Evolutionary conservation across 2,329 filamentous ascomycete species (phyloP).

Genomic region (Monilinia fructicola): DNA sequence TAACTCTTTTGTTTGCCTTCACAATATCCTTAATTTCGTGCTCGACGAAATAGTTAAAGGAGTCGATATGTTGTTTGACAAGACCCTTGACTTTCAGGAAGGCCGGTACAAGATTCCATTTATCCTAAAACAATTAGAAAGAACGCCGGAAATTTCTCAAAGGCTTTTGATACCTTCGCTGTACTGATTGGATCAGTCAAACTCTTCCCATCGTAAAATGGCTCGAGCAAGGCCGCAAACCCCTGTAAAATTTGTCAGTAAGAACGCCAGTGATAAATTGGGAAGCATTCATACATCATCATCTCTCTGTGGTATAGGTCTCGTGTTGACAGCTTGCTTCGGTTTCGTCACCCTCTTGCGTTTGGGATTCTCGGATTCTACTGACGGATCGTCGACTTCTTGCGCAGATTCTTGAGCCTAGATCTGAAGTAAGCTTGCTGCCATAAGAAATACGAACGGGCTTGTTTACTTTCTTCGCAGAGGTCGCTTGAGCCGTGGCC

Average conservation of each 20-base stretch:
- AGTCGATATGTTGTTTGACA: conserved; percentile 86
- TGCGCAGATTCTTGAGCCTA: conserved; percentile 15
- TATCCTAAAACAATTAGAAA: conserved; percentile 63
- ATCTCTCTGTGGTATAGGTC: conserved; percentile 26
- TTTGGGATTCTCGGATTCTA: conserved; percentile 34
- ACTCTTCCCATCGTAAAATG: conserved; percentile 68
- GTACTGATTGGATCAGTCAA: conserved; percentile 69
- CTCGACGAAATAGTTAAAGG: conserved; percentile 97
- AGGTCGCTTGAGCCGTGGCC: conserved; percentile 3
- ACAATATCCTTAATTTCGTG: conserved; percentile 97
- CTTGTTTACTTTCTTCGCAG: conserved; percentile 8
- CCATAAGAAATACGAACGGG: neutral
- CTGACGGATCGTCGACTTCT: conserved; percentile 7
- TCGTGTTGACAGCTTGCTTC: conserved; percentile 27
- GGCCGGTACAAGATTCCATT: conserved; percentile 95
- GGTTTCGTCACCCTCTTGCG: conserved; percentile 28
- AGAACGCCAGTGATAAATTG: neutral
- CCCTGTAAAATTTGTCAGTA: conserved; percentile 38
- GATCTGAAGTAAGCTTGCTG: conserved; percentile 8
- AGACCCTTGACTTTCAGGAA: conserved; percentile 95
- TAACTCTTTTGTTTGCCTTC: conserved; percentile 81
- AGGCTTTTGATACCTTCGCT: conserved; percentile 44
- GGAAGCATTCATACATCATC: conserved; percentile 34
- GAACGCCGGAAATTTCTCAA: neutral
- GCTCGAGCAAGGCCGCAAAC: conserved; percentile 65